These are phyloP conservation scores for Acer saccharum DNA, from an alignment of 345 rosid genomes.

Conservation along the genomic window DNA sequence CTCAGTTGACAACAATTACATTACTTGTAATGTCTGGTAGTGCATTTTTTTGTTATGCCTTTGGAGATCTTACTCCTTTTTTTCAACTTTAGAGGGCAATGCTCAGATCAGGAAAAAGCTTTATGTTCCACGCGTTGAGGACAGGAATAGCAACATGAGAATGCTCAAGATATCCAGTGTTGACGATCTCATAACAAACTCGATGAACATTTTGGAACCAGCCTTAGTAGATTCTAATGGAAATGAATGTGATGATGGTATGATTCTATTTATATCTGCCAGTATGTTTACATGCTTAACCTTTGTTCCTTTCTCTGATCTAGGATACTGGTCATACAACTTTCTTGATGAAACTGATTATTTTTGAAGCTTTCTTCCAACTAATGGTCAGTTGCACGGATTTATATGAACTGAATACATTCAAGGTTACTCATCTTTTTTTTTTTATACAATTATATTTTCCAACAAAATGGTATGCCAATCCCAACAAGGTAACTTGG, in stretches of 20 bases:
- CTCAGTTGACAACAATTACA: neutral
- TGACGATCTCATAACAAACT: conserved; percentile 23
- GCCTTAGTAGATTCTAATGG: conserved; percentile 25
- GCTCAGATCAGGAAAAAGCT: conserved; percentile 27
- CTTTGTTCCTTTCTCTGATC: neutral
- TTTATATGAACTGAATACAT: neutral
- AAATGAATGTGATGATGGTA: conserved; percentile 36
- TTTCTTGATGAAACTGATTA: neutral
- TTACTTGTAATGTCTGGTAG: neutral
- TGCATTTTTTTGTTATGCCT: neutral
- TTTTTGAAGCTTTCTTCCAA: neutral
- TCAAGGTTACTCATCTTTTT: neutral
- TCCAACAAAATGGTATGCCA: neutral
- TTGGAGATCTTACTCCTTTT: conserved; percentile 8
- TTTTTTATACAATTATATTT: neutral
- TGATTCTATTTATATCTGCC: neutral
- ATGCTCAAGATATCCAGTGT: conserved; percentile 31
- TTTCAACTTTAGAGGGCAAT: conserved; percentile 21
- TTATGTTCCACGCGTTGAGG: conserved; percentile 35
- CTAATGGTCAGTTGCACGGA: neutral
- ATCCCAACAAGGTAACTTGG: neutral
- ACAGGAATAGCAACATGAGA: conserved; percentile 36
- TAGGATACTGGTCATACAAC: neutral
- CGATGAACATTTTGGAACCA: conserved; percentile 34
- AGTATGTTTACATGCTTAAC: neutral